Evolutionary conservation across 177 flowering plant species (phyloP).

Genomic region (Vitis hybrid): DNA sequence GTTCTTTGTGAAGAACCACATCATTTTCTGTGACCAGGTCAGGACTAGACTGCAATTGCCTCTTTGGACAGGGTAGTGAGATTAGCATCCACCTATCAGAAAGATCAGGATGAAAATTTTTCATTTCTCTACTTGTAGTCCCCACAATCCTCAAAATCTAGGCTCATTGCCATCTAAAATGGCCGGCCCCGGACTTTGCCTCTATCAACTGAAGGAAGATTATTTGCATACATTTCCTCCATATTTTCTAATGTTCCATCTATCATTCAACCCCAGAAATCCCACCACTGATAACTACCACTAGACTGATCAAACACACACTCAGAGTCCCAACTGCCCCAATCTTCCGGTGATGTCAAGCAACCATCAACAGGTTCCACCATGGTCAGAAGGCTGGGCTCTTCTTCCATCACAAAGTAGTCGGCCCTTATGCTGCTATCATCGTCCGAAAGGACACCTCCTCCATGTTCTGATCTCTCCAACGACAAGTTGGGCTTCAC

Average conservation of each 20-base stretch:
- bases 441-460: slow-evolving; percentile 36
- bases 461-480: slow-evolving; percentile 32
- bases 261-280: slow-evolving; percentile 50
- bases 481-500: slow-evolving; percentile 21
- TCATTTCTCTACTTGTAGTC: background rate
- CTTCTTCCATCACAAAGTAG: slow-evolving; percentile 42
- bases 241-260: too few species aligned
- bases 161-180: background rate
- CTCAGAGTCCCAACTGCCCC: slow-evolving; percentile 45
- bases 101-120: background rate
- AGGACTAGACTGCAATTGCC: too few species aligned
- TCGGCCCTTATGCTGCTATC: slow-evolving; percentile 34
- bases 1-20: too few species aligned
- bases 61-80: background rate
- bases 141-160: background rate
- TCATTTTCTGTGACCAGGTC: too few species aligned
- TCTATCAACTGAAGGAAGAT: background rate
- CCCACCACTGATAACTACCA: slow-evolving; percentile 61
- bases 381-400: slow-evolving; percentile 25
- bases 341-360: slow-evolving; percentile 45
- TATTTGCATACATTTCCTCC: slow-evolving; percentile 6
- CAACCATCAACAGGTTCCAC: slow-evolving; percentile 40
- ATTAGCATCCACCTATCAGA: background rate
- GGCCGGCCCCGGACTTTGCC: background rate
- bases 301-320: slow-evolving; percentile 45